Evolutionary conservation across 2,329 filamentous ascomycete species (phyloP).

Genomic region (Fusarium torulosum): DNA sequence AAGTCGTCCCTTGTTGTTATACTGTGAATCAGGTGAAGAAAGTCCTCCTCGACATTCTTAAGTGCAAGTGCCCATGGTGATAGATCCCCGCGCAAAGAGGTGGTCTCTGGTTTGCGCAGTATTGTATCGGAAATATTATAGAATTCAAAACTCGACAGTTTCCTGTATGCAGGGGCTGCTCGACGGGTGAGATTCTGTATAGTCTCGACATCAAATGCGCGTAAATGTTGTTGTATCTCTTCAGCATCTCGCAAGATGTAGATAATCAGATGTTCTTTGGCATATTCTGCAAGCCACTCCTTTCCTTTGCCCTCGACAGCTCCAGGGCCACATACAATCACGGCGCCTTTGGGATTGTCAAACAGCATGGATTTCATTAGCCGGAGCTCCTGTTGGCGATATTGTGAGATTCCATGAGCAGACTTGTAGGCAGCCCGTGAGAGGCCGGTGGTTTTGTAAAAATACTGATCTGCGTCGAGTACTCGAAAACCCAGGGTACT

Average conservation of each 20-base stretch:
- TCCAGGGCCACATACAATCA: conserved; percentile 16
- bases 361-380: conserved; percentile 18
- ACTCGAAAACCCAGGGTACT: conserved; percentile 1
- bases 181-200: not conserved
- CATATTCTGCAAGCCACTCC: conserved; percentile 9
- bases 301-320: conserved; percentile 13
- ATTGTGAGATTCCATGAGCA: not conserved
- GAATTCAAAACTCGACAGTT: conserved; percentile 9
- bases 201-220: not conserved
- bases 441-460: not conserved
- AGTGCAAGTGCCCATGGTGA: conserved; percentile 12
- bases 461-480: conserved; percentile 16
- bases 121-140: conserved; percentile 7
- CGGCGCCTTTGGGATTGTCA: not conserved
- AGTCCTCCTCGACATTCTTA: conserved; percentile 18
- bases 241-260: conserved; percentile 7
- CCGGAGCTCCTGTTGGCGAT: conserved; percentile 9
- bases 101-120: accelerated
- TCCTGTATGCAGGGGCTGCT: conserved; percentile 9
- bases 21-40: not conserved
- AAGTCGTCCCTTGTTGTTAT: not conserved
- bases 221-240: conserved; percentile 1
- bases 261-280: conserved; percentile 3
- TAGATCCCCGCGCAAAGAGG: not conserved
- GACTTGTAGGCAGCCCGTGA: conserved; percentile 4